Percentiles rank a stretch among this genome's conserved stretches.
Evolutionary conservation across 1,284 basidiomycete species (phyloP).

Genomic region (Fomitopsis pinicola): DNA sequence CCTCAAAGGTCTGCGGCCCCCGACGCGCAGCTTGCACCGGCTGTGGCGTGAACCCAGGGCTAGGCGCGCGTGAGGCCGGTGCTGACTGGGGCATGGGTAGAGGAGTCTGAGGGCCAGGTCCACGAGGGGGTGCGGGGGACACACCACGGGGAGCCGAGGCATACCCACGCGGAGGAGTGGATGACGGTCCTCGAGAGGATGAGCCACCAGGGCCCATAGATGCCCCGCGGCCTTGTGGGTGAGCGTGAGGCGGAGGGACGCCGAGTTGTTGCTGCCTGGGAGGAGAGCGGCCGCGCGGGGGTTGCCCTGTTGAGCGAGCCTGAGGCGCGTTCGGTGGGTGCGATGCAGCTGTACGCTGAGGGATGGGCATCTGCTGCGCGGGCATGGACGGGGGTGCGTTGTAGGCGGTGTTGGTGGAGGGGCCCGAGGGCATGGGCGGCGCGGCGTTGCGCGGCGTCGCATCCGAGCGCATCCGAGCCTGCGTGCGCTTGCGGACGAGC

Average conservation of each 20-base stretch:
- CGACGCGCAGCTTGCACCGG: conserved; percentile 14
- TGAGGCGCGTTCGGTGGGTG: background rate
- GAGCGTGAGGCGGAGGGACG: background rate
- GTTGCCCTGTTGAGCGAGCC: background rate
- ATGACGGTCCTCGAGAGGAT: background rate
- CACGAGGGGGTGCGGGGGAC: background rate
- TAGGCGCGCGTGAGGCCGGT: background rate
- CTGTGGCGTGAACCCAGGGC: background rate
- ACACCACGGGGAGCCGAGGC: background rate
- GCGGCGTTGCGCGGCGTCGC: conserved; percentile 14
- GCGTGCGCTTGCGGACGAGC: conserved; percentile 77
- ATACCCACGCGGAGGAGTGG: background rate
- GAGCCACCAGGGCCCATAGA: background rate
- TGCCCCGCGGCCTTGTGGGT: background rate
- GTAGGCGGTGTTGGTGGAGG: background rate
- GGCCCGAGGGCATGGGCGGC: background rate
- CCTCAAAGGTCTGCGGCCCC: conserved; percentile 78
- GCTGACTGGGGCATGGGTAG: background rate
- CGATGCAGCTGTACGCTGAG: background rate
- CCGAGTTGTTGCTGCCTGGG: background rate
- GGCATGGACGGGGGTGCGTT: background rate
- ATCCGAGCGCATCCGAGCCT: conserved; percentile 69
- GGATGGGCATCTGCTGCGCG: background rate
- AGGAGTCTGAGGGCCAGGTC: background rate
- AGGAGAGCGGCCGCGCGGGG: background rate